phyloP scores from a whole-genome alignment of 768 basidiomycete genomes.

The Krasilnikovozyma curviuscula region DNA sequence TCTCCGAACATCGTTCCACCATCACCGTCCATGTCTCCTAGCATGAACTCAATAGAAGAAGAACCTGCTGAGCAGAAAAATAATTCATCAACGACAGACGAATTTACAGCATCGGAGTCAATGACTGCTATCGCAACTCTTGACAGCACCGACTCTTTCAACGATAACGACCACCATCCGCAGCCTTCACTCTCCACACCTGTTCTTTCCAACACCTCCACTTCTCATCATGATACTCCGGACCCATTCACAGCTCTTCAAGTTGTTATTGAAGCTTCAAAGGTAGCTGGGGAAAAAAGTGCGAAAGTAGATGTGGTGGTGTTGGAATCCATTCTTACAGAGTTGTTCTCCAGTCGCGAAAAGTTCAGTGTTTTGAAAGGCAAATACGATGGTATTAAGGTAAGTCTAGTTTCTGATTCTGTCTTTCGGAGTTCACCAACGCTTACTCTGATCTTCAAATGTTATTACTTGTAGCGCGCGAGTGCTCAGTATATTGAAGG shows the following conservation, averaged over 20 bases:
- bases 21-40: too few relatives aligned
- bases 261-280: background rate
- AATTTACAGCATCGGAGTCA: too few relatives aligned
- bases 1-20: too few relatives aligned
- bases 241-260: background rate
- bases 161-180: too few relatives aligned
- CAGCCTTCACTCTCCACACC: background rate
- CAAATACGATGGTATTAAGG: conserved; percentile 74
- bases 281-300: conserved; percentile 1
- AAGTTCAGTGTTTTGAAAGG: conserved; percentile 47
- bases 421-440: background rate
- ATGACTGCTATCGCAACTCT: too few relatives aligned
- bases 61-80: too few relatives aligned
- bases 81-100: too few relatives aligned
- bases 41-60: too few relatives aligned
- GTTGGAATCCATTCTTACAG: conserved; percentile 46
- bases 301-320: conserved; percentile 55
- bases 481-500: conserved; percentile 87
- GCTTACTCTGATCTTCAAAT: background rate
- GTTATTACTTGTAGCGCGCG: conserved; percentile 40
- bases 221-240: background rate
- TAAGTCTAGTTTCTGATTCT: conserved; percentile 26
- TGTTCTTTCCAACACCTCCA: background rate
- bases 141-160: too few relatives aligned
- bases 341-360: conserved; percentile 44